These are phyloP conservation scores for Phlebiopsis flavidoalba DNA, from an alignment of 768 basidiomycete genomes.

Conservation along the genomic window DNA sequence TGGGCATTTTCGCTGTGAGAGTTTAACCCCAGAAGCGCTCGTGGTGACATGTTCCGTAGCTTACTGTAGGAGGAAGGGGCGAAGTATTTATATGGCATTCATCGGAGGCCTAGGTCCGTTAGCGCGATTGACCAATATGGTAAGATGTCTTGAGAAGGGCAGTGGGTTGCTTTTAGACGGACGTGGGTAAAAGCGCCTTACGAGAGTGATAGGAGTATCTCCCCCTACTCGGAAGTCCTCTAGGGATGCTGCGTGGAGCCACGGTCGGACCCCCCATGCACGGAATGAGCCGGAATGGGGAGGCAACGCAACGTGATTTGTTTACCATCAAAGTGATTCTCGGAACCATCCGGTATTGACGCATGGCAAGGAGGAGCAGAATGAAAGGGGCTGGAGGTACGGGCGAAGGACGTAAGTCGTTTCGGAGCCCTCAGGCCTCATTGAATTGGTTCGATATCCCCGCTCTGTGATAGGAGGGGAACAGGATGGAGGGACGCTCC, in stretches of 20 bases:
- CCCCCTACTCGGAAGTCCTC: no score
- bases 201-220: no score
- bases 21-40: background rate
- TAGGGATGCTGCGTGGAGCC: conserved; percentile 55
- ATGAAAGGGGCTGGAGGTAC: conserved; percentile 54
- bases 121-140: conserved; percentile 53
- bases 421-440: conserved; percentile 45
- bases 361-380: conserved; percentile 49
- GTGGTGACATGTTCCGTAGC: conserved; percentile 13
- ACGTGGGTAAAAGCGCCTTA: conserved; percentile 68
- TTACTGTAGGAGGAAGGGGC: conserved; percentile 77
- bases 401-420: conserved; percentile 46
- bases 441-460: conserved; percentile 72
- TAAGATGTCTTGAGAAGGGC: conserved; percentile 58
- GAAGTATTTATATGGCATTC: conserved; percentile 64
- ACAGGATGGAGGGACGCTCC: conserved; percentile 69
- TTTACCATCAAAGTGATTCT: no score
- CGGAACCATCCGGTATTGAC: conserved; percentile 72
- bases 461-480: conserved; percentile 82
- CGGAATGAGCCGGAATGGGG: conserved; percentile 60
- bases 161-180: conserved; percentile 67
- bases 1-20: conserved; percentile 11
- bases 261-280: no score
- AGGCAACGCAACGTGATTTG: conserved; percentile 65
- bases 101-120: conserved; percentile 73